These are phyloP conservation scores for Dryas integrifolia DNA, from an alignment of 331 rosid species.

Conservation along the genomic window DNA sequence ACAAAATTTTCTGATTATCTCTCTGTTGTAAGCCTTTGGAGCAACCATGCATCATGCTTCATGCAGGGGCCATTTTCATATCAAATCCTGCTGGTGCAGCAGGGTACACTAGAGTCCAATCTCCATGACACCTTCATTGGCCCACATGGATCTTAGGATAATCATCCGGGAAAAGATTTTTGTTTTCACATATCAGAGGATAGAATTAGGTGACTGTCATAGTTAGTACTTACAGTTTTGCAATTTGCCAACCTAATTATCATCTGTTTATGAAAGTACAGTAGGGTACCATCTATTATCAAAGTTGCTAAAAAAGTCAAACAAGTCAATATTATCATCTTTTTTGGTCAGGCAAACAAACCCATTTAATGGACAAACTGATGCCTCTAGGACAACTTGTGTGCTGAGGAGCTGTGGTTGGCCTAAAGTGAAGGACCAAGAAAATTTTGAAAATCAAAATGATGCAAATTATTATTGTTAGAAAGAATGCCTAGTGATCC, in stretches of 20 bases:
- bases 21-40: neutral
- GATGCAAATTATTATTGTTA: neutral
- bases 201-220: neutral
- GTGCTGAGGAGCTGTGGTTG: neutral
- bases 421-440: neutral
- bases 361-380: neutral
- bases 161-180: conserved; percentile 1
- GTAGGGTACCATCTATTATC: neutral
- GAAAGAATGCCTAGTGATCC: conserved; percentile 12
- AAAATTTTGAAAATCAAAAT: neutral
- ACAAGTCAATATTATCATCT: neutral
- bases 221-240: neutral
- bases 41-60: neutral
- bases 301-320: conserved; percentile 14
- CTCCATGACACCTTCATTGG: neutral
- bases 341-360: neutral
- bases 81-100: neutral
- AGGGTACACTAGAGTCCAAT: neutral
- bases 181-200: neutral
- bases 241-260: neutral
- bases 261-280: neutral
- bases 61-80: neutral
- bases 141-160: conserved; percentile 1
- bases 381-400: conserved; percentile 14
- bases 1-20: neutral